These are phyloP conservation scores for Sclerotinia subarctica DNA, from an alignment of 2,329 filamentous ascomycete genomes.

Conservation along the genomic window DNA sequence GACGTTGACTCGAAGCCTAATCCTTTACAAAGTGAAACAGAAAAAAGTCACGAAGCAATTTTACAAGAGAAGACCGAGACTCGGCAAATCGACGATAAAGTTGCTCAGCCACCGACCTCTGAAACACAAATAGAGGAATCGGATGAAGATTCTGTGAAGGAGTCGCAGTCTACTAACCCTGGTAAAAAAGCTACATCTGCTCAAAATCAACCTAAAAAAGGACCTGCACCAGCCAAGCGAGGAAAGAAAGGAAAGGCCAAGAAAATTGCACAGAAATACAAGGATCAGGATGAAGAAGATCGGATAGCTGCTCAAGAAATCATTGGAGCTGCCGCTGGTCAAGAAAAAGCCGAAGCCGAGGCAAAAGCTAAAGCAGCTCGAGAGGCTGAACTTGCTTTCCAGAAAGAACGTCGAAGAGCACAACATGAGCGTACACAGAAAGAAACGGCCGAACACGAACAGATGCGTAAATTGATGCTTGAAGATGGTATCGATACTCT, in stretches of 20 bases:
- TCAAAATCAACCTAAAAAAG: constrained; percentile 43
- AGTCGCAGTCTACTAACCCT: constrained; percentile 23
- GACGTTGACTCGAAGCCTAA: constrained; percentile 32
- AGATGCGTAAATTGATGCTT: constrained; percentile 58
- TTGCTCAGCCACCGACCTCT: constrained; percentile 27
- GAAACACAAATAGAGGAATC: constrained; percentile 28
- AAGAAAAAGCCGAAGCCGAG: constrained; percentile 66
- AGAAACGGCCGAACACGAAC: constrained; percentile 74
- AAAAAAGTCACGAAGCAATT: constrained; percentile 31
- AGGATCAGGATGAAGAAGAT: constrained; percentile 91
- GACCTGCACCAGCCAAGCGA: constrained; percentile 52
- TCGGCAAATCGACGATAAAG: constrained; percentile 22
- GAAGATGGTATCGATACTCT: constrained; percentile 57
- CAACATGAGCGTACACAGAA: constrained; percentile 77
- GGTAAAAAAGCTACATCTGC: constrained; percentile 36
- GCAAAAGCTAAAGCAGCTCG: constrained; percentile 62
- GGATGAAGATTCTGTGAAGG: constrained; percentile 23
- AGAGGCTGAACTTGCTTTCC: constrained; percentile 69
- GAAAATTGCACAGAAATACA: constrained; percentile 86
- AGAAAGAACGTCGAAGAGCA: constrained; percentile 70
- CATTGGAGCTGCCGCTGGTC: constrained; percentile 72
- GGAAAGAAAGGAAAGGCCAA: constrained; percentile 81
- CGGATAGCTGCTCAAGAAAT: constrained; percentile 77
- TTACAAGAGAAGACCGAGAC: constrained; percentile 29
- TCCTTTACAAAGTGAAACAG: constrained; percentile 28